phyloP scores from a whole-genome alignment of 768 basidiomycete species.

The Russula olivacea region DNA sequence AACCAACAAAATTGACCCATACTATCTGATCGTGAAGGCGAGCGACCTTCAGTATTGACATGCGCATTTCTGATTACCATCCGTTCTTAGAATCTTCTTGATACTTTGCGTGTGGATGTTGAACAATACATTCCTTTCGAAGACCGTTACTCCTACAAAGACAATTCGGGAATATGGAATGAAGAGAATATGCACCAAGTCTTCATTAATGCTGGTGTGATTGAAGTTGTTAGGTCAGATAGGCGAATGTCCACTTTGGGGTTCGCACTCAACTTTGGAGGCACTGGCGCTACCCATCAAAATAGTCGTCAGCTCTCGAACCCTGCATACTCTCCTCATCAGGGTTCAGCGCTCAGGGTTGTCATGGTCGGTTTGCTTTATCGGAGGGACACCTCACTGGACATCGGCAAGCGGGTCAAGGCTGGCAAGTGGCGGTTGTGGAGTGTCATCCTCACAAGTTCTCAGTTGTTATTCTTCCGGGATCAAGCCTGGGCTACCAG shows the following conservation, averaged over 20 bases:
- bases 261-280: conserved; percentile 38
- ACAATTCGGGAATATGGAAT: conserved; percentile 60
- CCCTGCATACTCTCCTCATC: conserved; percentile 30
- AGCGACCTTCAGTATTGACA: conserved; percentile 26
- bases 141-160: conserved; percentile 65
- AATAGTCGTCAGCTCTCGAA: conserved; percentile 30
- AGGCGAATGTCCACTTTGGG: conserved; percentile 38
- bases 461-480: conserved; percentile 87
- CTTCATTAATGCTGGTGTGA: conserved; percentile 53
- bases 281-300: conserved; percentile 28
- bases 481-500: conserved; percentile 53
- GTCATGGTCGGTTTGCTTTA: conserved; percentile 76
- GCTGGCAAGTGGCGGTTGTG: conserved; percentile 86
- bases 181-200: conserved; percentile 56
- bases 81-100: conserved; percentile 52
- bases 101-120: conserved; percentile 63
- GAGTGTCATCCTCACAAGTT: conserved; percentile 80
- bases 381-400: conserved; percentile 73
- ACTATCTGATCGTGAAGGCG: conserved; percentile 82
- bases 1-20: conserved; percentile 78
- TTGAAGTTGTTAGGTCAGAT: conserved; percentile 46
- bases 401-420: conserved; percentile 67
- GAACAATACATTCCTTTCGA: conserved; percentile 49
- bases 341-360: conserved; percentile 52
- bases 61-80: conserved; percentile 6